phyloP scores from a whole-genome alignment of 2,329 filamentous ascomycete species.

The Trichoderma koningiopsis region DNA sequence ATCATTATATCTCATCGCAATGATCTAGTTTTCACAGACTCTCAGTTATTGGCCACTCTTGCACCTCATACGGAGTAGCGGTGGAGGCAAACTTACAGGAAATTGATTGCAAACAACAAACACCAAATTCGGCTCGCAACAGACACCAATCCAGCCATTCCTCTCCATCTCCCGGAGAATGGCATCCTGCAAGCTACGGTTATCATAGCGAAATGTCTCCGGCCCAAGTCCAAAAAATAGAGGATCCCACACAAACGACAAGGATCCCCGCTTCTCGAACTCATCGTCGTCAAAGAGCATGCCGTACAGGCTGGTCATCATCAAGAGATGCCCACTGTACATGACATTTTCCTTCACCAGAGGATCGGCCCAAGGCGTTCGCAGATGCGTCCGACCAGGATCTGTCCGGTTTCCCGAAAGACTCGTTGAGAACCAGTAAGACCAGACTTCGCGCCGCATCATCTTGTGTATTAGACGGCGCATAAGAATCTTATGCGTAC shows the following conservation, averaged over 20 bases:
- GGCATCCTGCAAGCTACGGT: constrained; percentile 37
- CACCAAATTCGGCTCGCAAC: constrained; percentile 46
- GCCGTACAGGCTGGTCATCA: constrained; percentile 44
- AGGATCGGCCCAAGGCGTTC: constrained; percentile 47
- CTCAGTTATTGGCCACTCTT: not conserved
- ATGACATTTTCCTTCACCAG: constrained; percentile 46
- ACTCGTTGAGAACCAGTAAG: constrained; percentile 46
- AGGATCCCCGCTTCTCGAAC: constrained; percentile 38
- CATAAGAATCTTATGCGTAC: constrained; percentile 40
- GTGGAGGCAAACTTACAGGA: constrained; percentile 34
- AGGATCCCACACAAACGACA: constrained; percentile 45
- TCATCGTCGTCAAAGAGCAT: constrained; percentile 48
- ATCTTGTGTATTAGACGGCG: constrained; percentile 44
- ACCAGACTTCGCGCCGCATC: constrained; percentile 46
- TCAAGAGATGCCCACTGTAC: constrained; percentile 44
- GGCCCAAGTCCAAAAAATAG: constrained; percentile 43
- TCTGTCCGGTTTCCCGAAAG: constrained; percentile 39
- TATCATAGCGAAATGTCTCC: constrained; percentile 40
- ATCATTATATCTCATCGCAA: constrained; percentile 26
- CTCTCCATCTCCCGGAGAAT: constrained; percentile 43
- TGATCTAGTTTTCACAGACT: not conserved
- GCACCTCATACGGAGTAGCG: not conserved
- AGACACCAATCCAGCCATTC: constrained; percentile 44
- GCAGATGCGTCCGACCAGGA: constrained; percentile 42
- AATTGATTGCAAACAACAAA: constrained; percentile 49